Conservation (phyloP, 768 basidiomycete genomes). For the Boletus fagicola region DNA sequence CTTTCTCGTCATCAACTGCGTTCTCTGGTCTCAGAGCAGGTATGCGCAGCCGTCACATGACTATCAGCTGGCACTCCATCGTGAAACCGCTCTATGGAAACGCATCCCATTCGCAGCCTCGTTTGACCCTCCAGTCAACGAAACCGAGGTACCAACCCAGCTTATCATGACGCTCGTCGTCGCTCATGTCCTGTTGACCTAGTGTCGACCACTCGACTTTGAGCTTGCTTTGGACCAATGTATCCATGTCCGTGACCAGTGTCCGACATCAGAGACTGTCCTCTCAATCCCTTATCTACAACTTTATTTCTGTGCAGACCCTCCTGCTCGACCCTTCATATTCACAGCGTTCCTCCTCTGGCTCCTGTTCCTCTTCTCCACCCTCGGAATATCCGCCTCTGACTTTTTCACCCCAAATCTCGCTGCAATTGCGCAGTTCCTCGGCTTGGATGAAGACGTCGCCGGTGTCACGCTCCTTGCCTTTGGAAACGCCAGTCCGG, state of each 20-base stretch:
- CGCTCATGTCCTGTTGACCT: background rate
- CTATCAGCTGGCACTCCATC: constrained; percentile 2
- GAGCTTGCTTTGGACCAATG: constrained; percentile 57
- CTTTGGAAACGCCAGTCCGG: constrained; percentile 96
- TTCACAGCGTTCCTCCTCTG: constrained; percentile 70
- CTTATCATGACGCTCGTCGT: background rate
- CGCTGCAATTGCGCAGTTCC: constrained; percentile 78
- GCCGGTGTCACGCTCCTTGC: constrained; percentile 97
- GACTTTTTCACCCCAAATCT: constrained; percentile 99
- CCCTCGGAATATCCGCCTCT: constrained; percentile 89
- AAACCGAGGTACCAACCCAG: constrained; percentile 9
- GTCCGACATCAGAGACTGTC: constrained; percentile 59
- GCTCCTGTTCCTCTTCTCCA: constrained; percentile 92
- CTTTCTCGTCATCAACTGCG: constrained; percentile 52
- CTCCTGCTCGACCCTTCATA: constrained; percentile 51
- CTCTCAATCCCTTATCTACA: constrained; percentile 69
- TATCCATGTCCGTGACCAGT: constrained; percentile 54
- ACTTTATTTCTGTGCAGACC: constrained; percentile 66
- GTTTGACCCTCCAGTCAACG: background rate
- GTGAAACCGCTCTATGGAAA: constrained; percentile 10
- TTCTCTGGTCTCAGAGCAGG: constrained; percentile 65
- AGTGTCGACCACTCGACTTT: constrained; percentile 68
- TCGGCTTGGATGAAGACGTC: constrained; percentile 89
- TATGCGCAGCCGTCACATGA: constrained; percentile 36
- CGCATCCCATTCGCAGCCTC: background rate